Evolutionary conservation across 495 filamentous ascomycete species (phyloP), one percentile per base, ranked within the genome.

Genomic region (Hyaloscypha finlandica): DNA sequence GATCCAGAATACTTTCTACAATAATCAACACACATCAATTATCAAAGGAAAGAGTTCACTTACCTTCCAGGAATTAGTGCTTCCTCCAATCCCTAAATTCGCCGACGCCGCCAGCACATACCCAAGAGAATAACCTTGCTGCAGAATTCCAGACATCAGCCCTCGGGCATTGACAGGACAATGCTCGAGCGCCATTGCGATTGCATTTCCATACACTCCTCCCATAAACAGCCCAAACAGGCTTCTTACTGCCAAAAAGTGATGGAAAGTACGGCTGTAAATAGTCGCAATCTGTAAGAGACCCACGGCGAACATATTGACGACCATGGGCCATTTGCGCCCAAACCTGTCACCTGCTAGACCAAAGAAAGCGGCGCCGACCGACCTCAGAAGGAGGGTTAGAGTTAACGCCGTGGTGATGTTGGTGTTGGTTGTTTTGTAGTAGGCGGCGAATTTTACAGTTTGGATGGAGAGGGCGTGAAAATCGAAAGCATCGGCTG

Each of bases 181-280:
- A 72, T 91, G 88, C 69, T 94, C 91, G 33, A 94, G 77, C 0
- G 89, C 90, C 89, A 92, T 93, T 32, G 89, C 89, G 60, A 89
- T 88, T n/a, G 90, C 88, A 72, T 91, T 88, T 54, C 91, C 91
- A 76, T 92, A 94, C 19, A 94, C 86, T 57, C 91, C 91, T 29
- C 91, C 91, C 90, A 93, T 94, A 60, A 91, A 90, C 61, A 94
- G 77, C n/a, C 91, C 91, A 74, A 92, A 93, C 12, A 93, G 74
- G 55, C 83, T 81, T 25, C 89, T 75, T 2, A 92, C 90, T 35
- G 84, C 89, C 39, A 93, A 75, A 74, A 93, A 93, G 71, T 89
- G 80, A 60, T 81, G 72, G 73, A 90, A 93, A 0, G 86, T 92
- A 0, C 65, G 60, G 71, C 84, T 84, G 72, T 90, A 94, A 68